These are phyloP conservation scores for Auxenochlorella pyrenoidosa DNA, from an alignment of 139 green algal genomes.

Conservation along the genomic window DNA sequence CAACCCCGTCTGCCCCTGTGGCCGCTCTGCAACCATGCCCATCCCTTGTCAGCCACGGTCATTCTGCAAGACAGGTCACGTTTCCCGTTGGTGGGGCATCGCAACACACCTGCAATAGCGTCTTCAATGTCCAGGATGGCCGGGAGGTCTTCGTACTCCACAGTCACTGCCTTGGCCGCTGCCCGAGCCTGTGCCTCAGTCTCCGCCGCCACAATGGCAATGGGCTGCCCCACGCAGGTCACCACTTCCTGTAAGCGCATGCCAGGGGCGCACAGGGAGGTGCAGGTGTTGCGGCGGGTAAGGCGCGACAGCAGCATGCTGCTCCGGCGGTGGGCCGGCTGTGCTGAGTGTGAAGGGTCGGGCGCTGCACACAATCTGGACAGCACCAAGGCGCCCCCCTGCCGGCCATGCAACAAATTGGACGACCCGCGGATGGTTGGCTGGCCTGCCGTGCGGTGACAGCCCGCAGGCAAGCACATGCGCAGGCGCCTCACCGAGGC, in stretches of 20 bases:
- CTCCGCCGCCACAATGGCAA: conserved; percentile 91
- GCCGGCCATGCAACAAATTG: too few species aligned
- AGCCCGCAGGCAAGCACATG: not conserved
- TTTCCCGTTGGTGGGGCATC: too few species aligned
- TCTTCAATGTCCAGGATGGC: conserved; percentile 91
- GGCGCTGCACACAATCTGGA: too few species aligned
- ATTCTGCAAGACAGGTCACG: too few species aligned
- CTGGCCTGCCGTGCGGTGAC: too few species aligned
- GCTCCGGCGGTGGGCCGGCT: too few species aligned
- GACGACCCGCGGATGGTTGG: too few species aligned
- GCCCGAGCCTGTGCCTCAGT: conserved; percentile 73
- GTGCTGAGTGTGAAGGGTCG: too few species aligned
- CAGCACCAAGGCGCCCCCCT: too few species aligned
- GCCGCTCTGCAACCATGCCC: too few species aligned
- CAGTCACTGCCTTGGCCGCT: conserved; percentile 75
- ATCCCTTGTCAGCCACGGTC: too few species aligned
- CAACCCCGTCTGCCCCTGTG: too few species aligned
- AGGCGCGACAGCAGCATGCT: not conserved
- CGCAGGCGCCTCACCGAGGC: conserved; percentile 50
- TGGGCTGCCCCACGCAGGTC: conserved; percentile 84
- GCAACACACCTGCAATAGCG: conserved; percentile 68
- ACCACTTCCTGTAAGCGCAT: conserved; percentile 60
- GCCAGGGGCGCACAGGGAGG: not conserved
- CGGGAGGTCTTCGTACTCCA: conserved; percentile 92
- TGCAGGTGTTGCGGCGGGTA: not conserved